phyloP scores from a whole-genome alignment of 73 alveolate species.

The Halteria grandinella region DNA sequence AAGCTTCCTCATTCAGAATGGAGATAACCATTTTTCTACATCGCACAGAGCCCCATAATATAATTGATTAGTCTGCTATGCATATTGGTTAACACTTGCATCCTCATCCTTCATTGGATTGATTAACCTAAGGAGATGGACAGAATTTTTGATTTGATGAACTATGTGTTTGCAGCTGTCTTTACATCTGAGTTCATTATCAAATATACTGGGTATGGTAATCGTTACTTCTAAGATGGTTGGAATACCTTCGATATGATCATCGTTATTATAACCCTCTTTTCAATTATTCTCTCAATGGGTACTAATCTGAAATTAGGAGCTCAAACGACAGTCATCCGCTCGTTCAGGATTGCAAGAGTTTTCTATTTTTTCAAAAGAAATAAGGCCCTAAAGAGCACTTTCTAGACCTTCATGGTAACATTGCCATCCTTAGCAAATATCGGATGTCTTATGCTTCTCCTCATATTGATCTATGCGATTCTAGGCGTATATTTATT shows the following conservation, averaged over 20 bases:
- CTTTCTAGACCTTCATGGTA: no score
- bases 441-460: background rate
- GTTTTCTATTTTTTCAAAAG: no score
- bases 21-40: conserved; percentile 31
- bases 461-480: no score
- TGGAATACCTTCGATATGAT: conserved; percentile 41
- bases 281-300: no score
- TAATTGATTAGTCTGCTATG: conserved; percentile 34
- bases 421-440: background rate
- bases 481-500: no score
- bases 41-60: conserved; percentile 33
- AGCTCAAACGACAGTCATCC: no score
- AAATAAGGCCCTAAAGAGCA: no score
- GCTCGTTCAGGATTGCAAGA: no score
- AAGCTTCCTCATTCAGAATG: conserved; percentile 28
- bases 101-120: conserved; percentile 32
- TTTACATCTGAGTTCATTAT: background rate
- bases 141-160: background rate
- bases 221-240: conserved; percentile 5
- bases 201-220: no score
- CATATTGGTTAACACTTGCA: conserved; percentile 45
- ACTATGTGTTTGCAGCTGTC: conserved; percentile 2
- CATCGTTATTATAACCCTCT: conserved; percentile 15
- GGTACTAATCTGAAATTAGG: no score
- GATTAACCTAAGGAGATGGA: conserved; percentile 10